A percentile compares a stretch with the other conserved stretches of the same genome.
Conservation (phyloP, 805 yeast genomes). For the Cyberlindnera veronae region DNA sequence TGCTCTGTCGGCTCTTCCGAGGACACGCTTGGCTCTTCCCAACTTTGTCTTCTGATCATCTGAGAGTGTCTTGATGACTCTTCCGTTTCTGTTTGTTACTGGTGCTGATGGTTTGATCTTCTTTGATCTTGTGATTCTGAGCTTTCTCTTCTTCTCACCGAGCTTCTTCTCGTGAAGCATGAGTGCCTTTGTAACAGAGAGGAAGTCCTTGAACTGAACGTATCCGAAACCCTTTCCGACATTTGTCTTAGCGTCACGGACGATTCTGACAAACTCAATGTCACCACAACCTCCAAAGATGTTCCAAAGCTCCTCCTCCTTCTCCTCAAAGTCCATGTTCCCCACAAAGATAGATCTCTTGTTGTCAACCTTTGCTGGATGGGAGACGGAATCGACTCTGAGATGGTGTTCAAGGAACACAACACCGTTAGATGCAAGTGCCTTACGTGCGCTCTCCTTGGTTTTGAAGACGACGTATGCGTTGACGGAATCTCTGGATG, state of each 20-base stretch:
- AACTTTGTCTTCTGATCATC: constrained; percentile 71
- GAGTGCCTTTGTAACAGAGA: constrained; percentile 78
- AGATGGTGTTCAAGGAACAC: constrained; percentile 71
- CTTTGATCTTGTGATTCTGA: constrained; percentile 76
- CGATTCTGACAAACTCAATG: constrained; percentile 84
- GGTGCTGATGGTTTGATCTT: constrained; percentile 22
- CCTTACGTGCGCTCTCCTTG: constrained; percentile 42
- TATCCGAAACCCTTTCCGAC: constrained; percentile 97
- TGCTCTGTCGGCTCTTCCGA: constrained; percentile 79
- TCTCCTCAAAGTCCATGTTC: constrained; percentile 87
- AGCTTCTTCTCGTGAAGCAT: constrained; percentile 68
- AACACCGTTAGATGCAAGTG: constrained; percentile 56
- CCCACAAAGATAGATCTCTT: constrained; percentile 88
- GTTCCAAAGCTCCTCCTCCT: constrained; percentile 84
- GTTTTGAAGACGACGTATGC: constrained; percentile 80
- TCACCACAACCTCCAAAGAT: constrained; percentile 67
- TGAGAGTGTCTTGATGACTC: constrained; percentile 37
- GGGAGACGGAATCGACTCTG: constrained; percentile 90
- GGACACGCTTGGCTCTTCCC: constrained; percentile 73
- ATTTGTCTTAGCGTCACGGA: constrained; percentile 90
- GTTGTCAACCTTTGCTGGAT: constrained; percentile 83
- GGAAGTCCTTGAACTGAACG: constrained; percentile 77
- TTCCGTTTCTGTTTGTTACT: constrained; percentile 7
- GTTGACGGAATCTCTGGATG: constrained; percentile 75
- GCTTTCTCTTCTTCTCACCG: constrained; percentile 47